Evolutionary conservation across 1,139 yeast genomes (phyloP).

Genomic region (Sugiyamaella sp.): DNA sequence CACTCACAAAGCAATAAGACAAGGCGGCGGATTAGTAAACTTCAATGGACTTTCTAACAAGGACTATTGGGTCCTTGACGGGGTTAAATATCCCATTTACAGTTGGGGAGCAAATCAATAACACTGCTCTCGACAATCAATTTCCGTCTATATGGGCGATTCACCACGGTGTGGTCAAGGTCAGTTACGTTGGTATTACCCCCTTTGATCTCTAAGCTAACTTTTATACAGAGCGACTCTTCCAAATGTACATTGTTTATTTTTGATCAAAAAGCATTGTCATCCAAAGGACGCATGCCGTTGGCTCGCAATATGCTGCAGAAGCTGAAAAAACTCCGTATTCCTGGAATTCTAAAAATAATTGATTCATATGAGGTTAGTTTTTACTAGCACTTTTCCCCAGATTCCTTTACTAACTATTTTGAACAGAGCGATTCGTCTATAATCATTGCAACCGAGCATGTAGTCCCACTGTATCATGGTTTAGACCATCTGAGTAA

Average conservation of each 20-base stretch:
- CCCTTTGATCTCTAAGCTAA: constrained; percentile 10
- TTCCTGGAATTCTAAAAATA: constrained; percentile 76
- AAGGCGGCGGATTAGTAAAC: no score
- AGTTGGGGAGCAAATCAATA: constrained; percentile 33
- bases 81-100: constrained; percentile 41
- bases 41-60: constrained; percentile 43
- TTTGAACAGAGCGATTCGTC: constrained; percentile 53
- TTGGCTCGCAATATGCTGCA: constrained; percentile 67
- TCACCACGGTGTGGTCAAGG: constrained; percentile 49
- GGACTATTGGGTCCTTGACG: constrained; percentile 43
- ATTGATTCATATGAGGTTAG: constrained; percentile 61
- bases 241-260: constrained; percentile 59
- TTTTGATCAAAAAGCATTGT: constrained; percentile 54
- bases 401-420: constrained; percentile 20
- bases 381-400: neutral
- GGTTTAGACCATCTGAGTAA: constrained; percentile 29
- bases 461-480: constrained; percentile 60
- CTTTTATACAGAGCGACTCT: constrained; percentile 42
- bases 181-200: constrained; percentile 12
- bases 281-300: constrained; percentile 40
- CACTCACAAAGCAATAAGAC: no score
- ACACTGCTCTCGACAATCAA: constrained; percentile 29
- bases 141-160: constrained; percentile 52
- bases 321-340: constrained; percentile 66
- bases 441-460: constrained; percentile 77